Conservation (phyloP, 768 basidiomycete species). For the Naganishia friedmannii region DNA sequence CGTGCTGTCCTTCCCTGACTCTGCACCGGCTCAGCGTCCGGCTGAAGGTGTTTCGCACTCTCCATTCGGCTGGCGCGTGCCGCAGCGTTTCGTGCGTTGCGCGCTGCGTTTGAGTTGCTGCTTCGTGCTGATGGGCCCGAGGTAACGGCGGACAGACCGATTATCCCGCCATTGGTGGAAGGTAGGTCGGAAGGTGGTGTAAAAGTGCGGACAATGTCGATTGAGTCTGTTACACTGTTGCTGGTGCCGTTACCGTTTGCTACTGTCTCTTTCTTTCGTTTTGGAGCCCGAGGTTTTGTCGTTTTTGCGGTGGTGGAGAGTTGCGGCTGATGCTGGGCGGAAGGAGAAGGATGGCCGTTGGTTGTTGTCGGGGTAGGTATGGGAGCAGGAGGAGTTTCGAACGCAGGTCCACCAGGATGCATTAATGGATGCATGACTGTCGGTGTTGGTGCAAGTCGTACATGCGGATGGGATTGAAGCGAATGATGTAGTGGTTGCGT, state of each 20-base stretch:
- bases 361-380: too few relatives aligned
- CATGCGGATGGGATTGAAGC: too few relatives aligned
- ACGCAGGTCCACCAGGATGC: neutral
- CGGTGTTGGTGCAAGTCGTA: neutral
- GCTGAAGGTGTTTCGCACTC: neutral
- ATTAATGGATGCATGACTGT: neutral
- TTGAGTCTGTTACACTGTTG: neutral
- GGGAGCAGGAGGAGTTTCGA: too few relatives aligned
- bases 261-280: neutral
- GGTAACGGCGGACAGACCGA: too few relatives aligned
- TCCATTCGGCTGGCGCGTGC: neutral
- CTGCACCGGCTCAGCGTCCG: neutral
- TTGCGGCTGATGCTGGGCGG: neutral
- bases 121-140: neutral
- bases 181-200: neutral
- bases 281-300: neutral
- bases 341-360: neutral
- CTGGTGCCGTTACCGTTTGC: neutral
- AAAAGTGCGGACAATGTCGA: neutral
- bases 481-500: too few relatives aligned
- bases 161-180: neutral
- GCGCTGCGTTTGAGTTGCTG: conserved; percentile 20
- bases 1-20: neutral
- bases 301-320: neutral
- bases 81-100: conserved; percentile 13